A percentile compares a stretch with the other conserved stretches of the same genome.
These are phyloP conservation scores for Colletotrichum truncatum DNA, from an alignment of 2,329 filamentous ascomycete genomes.

Conservation along the genomic window DNA sequence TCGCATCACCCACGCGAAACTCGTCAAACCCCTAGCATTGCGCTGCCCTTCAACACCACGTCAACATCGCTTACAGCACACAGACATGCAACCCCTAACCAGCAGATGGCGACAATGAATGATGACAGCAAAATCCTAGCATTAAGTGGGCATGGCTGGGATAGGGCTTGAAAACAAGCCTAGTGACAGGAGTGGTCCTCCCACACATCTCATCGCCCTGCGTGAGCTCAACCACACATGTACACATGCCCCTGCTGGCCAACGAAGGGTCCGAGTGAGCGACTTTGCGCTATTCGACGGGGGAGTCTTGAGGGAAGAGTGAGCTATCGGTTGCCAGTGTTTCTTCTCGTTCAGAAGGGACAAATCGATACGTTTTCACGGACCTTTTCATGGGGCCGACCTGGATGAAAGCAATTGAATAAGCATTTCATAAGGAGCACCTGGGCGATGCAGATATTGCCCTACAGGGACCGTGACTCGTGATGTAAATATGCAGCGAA, in stretches of 20 bases:
- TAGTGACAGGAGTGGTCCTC: background rate
- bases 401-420: background rate
- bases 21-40: background rate
- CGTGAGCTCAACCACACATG: background rate
- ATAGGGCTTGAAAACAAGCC: background rate
- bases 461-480: slow-evolving; percentile 14
- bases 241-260: background rate
- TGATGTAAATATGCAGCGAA: background rate
- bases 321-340: background rate
- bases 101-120: background rate
- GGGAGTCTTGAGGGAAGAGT: background rate
- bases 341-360: background rate
- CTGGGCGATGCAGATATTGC: background rate
- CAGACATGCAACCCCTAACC: background rate
- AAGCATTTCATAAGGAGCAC: background rate
- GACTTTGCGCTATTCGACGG: background rate
- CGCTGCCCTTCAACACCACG: background rate
- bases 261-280: background rate
- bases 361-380: background rate
- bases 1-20: background rate
- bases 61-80: background rate
- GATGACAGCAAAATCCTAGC: background rate
- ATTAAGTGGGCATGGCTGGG: background rate
- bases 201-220: background rate
- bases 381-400: background rate